Evolutionary conservation across 192 early-diverging fungal genomes (phyloP), one percentile per base, ranked within the genome.

Genomic region (Rhizophagus prolifer): DNA sequence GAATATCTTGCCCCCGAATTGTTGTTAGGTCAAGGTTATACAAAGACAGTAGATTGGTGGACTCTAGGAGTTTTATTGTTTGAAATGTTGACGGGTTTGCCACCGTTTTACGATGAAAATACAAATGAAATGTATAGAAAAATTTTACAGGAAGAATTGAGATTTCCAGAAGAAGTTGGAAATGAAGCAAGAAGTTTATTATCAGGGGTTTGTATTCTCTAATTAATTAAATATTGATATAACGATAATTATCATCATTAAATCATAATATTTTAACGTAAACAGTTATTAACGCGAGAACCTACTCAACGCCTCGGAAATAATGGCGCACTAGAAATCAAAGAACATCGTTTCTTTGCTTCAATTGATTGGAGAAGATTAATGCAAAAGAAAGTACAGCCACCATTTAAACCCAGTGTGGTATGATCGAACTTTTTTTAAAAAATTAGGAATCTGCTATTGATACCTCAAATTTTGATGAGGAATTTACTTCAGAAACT

Each of bases 401-500:
- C 97, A 54, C 94, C 94, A 16, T 97, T 96, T 88, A 95, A 96
- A 82, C 96, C 96, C 25, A 91, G 91, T 64, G 96, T 97, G 4
- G 85, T 87, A 75, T 38, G 73, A 38, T 38, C 7, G 0, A 38
- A 7, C 7, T 38, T 38, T 36, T 36, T 38, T 38, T 38, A 7
- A 36, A 36, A 36, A 36, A 34, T 30, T 13, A 75, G 73, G 90
- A 87, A 21, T 94, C 92, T 41, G 94, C 95, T 5, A 90, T 89
- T 61, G 97, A 98, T 80, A 98, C 96, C 14, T 95, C 95, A 81
- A 98, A 98, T 84, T 98, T 98, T 91, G 97, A 98, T 79, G 93
- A 95, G 74, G 96, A 97, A 84, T 98, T 98, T 78, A 98, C 97
- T 9, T 92, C 93, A n/a, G 96, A 98, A 75, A 85, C 90, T 16